phyloP scores from a whole-genome alignment of 1,139 yeast genomes.

The Geotrichum reessii region DNA sequence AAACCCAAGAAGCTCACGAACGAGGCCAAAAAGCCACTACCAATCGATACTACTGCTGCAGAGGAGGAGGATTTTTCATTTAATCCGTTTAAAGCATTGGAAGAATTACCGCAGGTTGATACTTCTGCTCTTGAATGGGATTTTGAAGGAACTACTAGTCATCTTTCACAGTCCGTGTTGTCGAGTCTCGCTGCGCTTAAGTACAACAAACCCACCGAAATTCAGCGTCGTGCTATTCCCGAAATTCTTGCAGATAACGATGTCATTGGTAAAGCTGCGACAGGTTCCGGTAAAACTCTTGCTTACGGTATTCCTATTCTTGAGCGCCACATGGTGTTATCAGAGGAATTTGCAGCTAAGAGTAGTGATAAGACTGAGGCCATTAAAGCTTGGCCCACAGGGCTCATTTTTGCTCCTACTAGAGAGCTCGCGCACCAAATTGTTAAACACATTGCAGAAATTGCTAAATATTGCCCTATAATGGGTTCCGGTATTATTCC shows the following conservation, averaged over 20 bases:
- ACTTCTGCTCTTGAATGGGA: slow-evolving; percentile 25
- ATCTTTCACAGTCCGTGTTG: slow-evolving; percentile 50
- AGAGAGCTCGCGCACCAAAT: slow-evolving; percentile 96
- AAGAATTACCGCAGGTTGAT: slow-evolving; percentile 24
- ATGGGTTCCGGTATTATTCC: slow-evolving; percentile 58
- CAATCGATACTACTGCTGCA: slow-evolving; percentile 14
- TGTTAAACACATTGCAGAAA: slow-evolving; percentile 61
- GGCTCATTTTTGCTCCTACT: slow-evolving; percentile 87
- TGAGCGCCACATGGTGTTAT: slow-evolving; percentile 43
- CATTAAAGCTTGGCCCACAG: slow-evolving; percentile 48
- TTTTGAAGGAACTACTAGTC: slow-evolving; percentile 23
- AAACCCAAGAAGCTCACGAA: slow-evolving; percentile 20
- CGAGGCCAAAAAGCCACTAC: slow-evolving; percentile 16
- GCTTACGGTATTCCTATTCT: slow-evolving; percentile 95
- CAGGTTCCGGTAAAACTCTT: slow-evolving; percentile 96
- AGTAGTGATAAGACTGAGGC: slow-evolving; percentile 17
- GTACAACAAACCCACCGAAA: slow-evolving; percentile 71
- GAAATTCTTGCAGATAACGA: slow-evolving; percentile 66
- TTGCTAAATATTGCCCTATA: slow-evolving; percentile 55
- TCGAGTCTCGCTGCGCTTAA: slow-evolving; percentile 55
- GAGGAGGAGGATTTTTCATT: slow-evolving; percentile 20
- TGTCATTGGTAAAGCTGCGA: slow-evolving; percentile 91
- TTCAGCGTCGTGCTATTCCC: slow-evolving; percentile 77
- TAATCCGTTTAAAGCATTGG: slow-evolving; percentile 19
- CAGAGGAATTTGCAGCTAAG: slow-evolving; percentile 19